Percentiles rank a stretch among this genome's conserved stretches.
These are phyloP conservation scores for Cyberlindnera maclurae DNA, from an alignment of 805 yeast species.

Conservation along the genomic window DNA sequence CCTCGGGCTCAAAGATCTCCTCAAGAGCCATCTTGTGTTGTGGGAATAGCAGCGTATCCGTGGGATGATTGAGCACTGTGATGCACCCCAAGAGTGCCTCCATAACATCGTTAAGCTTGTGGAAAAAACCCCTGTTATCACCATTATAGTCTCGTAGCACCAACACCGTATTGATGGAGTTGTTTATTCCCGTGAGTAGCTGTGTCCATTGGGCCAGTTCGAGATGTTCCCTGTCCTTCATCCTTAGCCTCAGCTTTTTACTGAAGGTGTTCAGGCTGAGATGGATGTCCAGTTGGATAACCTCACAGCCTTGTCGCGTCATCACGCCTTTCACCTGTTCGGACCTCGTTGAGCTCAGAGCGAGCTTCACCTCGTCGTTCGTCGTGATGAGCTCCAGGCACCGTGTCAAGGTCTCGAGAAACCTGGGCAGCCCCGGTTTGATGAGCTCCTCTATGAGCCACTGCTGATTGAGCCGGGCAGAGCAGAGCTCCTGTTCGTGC, in stretches of 20 bases:
- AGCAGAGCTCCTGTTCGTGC: conserved; percentile 2
- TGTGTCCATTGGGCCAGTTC: conserved; percentile 35
- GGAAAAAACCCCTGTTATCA: conserved; percentile 7
- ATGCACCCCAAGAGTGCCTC: conserved; percentile 26
- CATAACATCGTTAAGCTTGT: conserved; percentile 15
- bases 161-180: conserved; percentile 12
- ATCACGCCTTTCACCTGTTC: conserved; percentile 56
- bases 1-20: conserved; percentile 32
- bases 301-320: conserved; percentile 45
- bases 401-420: conserved; percentile 35
- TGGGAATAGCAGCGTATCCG: conserved; percentile 53
- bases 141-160: conserved; percentile 25
- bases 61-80: conserved; percentile 41
- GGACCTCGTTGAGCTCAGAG: conserved; percentile 47
- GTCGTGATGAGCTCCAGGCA: conserved; percentile 35
- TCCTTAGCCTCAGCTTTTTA: conserved; percentile 33
- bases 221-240: conserved; percentile 30
- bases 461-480: conserved; percentile 25
- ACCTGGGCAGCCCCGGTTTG: conserved; percentile 39
- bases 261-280: conserved; percentile 32
- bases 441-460: conserved; percentile 45
- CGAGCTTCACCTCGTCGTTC: conserved; percentile 42
- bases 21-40: conserved; percentile 33
- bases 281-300: conserved; percentile 39
- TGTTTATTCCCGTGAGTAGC: conserved; percentile 26